Percentiles rank a stretch among this genome's conserved stretches.
Conservation (phyloP, 208 protist species). For the Trypanosoma caninum region DNA sequence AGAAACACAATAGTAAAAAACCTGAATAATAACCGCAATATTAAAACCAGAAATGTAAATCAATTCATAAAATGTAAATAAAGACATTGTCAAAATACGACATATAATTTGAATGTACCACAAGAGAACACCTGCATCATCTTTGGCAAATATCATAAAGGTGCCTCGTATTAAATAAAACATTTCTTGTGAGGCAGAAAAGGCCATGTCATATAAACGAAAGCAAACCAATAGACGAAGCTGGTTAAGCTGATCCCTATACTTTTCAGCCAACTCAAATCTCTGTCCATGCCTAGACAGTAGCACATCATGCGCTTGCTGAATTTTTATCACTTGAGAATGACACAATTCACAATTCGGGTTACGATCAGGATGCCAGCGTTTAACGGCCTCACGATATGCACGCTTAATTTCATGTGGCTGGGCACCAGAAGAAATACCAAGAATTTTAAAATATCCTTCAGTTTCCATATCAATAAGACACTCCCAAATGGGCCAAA, state of each 20-base stretch:
- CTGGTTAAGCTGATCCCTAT: slow-evolving; percentile 55
- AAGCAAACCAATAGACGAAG: slow-evolving; percentile 76
- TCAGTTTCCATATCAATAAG: slow-evolving; percentile 75
- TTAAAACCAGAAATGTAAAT: slow-evolving; percentile 59
- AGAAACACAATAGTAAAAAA: slow-evolving; percentile 57
- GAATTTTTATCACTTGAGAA: slow-evolving; percentile 51
- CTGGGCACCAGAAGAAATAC: slow-evolving; percentile 34
- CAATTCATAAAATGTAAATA: slow-evolving; percentile 64
- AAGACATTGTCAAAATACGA: slow-evolving; percentile 38
- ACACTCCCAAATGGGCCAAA: slow-evolving; percentile 78
- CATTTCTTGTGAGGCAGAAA: slow-evolving; percentile 52
- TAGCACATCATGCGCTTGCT: slow-evolving; percentile 77
- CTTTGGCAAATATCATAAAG: not conserved
- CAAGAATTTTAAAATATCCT: slow-evolving; percentile 50
- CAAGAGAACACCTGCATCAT: slow-evolving; percentile 9
- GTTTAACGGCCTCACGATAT: slow-evolving; percentile 71
- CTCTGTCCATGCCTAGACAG: slow-evolving; percentile 56
- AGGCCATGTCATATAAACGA: slow-evolving; percentile 66
- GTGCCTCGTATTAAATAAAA: slow-evolving; percentile 28
- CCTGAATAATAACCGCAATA: slow-evolving; percentile 45
- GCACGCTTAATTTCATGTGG: slow-evolving; percentile 61
- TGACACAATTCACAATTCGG: slow-evolving; percentile 70
- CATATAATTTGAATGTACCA: slow-evolving; percentile 30
- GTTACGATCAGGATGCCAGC: slow-evolving; percentile 82
- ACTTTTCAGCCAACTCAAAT: slow-evolving; percentile 54